Percentiles rank a stretch among this genome's conserved stretches.
Evolutionary conservation across 208 protist genomes (phyloP).

Genomic region (Phytomonas sp.): DNA sequence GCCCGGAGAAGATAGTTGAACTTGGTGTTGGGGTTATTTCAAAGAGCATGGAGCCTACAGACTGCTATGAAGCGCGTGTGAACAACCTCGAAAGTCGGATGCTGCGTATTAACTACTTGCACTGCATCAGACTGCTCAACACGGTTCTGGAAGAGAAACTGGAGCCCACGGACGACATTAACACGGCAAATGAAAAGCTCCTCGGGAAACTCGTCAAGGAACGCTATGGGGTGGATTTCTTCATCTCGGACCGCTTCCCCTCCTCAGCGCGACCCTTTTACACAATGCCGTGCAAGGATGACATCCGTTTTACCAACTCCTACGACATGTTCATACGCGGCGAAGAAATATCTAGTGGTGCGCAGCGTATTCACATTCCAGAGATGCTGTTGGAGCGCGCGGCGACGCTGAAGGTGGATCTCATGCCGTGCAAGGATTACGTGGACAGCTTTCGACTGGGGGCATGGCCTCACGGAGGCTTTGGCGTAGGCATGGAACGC

Average conservation of each 20-base stretch:
- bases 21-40: slow-evolving; percentile 82
- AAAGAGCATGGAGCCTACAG: slow-evolving; percentile 50
- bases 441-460: slow-evolving; percentile 98
- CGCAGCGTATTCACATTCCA: slow-evolving; percentile 99
- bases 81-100: slow-evolving; percentile 73
- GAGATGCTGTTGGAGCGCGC: slow-evolving; percentile 87
- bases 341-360: slow-evolving; percentile 99
- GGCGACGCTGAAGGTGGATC: slow-evolving; percentile 73
- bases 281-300: slow-evolving; percentile 97
- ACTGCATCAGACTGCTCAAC: slow-evolving; percentile 94
- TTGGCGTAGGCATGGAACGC: slow-evolving; percentile 98
- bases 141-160: slow-evolving; percentile 76
- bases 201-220: slow-evolving; percentile 96
- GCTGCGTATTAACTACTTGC: slow-evolving; percentile 86
- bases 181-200: slow-evolving; percentile 93
- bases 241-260: slow-evolving; percentile 99
- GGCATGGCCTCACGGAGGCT: slow-evolving; percentile 97
- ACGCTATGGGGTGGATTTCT: slow-evolving; percentile 99
- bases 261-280: slow-evolving; percentile 98
- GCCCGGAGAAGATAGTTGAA: slow-evolving; percentile 67
- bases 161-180: slow-evolving; percentile 87
- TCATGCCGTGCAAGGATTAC: slow-evolving; percentile 92
- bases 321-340: slow-evolving; percentile 99
- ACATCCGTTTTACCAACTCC: slow-evolving; percentile 89
- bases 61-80: slow-evolving; percentile 72